These are phyloP conservation scores for Cladophialophora bantiana DNA, from an alignment of 2,329 filamentous ascomycete genomes.

Conservation along the genomic window DNA sequence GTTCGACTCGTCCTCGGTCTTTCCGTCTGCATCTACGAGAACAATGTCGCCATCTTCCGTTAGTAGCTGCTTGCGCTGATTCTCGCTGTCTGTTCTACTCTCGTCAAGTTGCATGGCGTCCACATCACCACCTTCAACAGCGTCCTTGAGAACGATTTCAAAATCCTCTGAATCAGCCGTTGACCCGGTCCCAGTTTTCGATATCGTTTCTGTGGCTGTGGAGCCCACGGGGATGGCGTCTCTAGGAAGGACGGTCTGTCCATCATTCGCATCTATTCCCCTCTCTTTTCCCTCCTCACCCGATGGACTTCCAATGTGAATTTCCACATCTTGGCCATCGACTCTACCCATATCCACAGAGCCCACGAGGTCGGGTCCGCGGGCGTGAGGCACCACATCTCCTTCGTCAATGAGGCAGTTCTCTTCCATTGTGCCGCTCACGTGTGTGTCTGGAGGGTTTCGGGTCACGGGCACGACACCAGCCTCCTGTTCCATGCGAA, in stretches of 20 bases:
- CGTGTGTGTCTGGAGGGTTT: constrained; percentile 44
- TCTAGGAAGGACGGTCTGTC: constrained; percentile 34
- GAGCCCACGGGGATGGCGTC: neutral
- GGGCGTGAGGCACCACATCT: constrained; percentile 71
- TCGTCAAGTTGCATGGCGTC: constrained; percentile 34
- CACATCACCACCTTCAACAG: constrained; percentile 26
- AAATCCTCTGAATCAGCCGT: constrained; percentile 32
- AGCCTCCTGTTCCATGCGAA: constrained; percentile 85
- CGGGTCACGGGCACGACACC: constrained; percentile 75
- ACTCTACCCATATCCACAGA: constrained; percentile 86
- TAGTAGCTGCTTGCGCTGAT: constrained; percentile 10
- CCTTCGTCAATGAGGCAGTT: constrained; percentile 55
- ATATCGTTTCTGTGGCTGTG: neutral
- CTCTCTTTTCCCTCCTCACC: constrained; percentile 19
- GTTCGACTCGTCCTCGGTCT: constrained; percentile 27
- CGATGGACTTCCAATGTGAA: constrained; percentile 45
- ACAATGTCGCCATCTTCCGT: constrained; percentile 50
- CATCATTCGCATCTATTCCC: constrained; percentile 34
- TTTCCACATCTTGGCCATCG: constrained; percentile 55
- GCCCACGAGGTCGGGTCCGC: constrained; percentile 84
- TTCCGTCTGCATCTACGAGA: constrained; percentile 45
- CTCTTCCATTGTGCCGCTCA: constrained; percentile 45
- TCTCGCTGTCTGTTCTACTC: constrained; percentile 4
- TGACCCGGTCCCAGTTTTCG: constrained; percentile 9
- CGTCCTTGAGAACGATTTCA: constrained; percentile 34